phyloP scores from a whole-genome alignment of 371 early-diverging fungal species.

The Actinomucor elegans region DNA sequence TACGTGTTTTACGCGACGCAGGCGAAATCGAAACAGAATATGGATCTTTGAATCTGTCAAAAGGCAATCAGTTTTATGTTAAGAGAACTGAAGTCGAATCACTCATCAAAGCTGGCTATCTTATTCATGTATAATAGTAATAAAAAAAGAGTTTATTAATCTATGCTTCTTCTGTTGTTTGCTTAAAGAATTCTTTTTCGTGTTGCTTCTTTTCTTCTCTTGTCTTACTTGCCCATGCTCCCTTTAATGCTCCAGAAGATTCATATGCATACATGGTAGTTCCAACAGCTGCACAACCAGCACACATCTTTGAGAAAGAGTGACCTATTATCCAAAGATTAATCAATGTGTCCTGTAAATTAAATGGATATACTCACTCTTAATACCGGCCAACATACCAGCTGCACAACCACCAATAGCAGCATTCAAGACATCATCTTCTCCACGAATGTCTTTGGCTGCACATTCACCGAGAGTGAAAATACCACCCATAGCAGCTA shows the following conservation, averaged over 20 bases:
- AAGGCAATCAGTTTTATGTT: slow-evolving; percentile 82
- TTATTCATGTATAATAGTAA: slow-evolving; percentile 57
- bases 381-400: slow-evolving; percentile 71
- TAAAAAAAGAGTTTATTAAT: neutral
- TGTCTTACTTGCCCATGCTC: slow-evolving; percentile 45
- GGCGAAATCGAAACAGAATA: slow-evolving; percentile 88
- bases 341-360: too few species aligned
- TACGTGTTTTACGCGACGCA: slow-evolving; percentile 83
- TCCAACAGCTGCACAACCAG: slow-evolving; percentile 68
- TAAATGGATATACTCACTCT: too few species aligned
- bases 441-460: slow-evolving; percentile 58
- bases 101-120: slow-evolving; percentile 80
- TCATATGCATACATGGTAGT: slow-evolving; percentile 73
- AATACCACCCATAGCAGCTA: slow-evolving; percentile 82
- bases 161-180: neutral
- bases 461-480: slow-evolving; percentile 70
- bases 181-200: slow-evolving; percentile 54
- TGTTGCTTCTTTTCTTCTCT: slow-evolving; percentile 52
- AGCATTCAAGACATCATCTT: slow-evolving; percentile 72
- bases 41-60: slow-evolving; percentile 70
- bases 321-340: slow-evolving; percentile 55
- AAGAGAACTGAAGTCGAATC: slow-evolving; percentile 86
- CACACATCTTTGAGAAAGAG: slow-evolving; percentile 60
- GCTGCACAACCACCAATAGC: slow-evolving; percentile 77
- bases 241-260: slow-evolving; percentile 66